phyloP scores from a whole-genome alignment of 2,329 filamentous ascomycete species.

The Blastomyces gilchristii region DNA sequence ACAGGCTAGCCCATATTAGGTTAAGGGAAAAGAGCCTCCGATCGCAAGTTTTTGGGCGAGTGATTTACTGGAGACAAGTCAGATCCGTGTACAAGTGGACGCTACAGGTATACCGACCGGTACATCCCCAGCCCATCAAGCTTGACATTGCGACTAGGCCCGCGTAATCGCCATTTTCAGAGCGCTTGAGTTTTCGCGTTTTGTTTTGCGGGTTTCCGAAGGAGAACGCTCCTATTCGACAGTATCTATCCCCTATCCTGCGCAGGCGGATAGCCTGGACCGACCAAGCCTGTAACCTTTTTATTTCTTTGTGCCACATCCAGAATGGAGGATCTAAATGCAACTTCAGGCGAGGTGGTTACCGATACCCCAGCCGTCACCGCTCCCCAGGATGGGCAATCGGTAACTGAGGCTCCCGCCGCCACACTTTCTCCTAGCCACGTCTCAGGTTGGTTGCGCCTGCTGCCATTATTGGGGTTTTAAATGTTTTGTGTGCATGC shows the following conservation, averaged over 20 bases:
- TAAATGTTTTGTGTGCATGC: slow-evolving; percentile 14
- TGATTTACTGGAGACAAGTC: not conserved
- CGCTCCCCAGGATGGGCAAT: slow-evolving; percentile 23
- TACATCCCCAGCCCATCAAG: not conserved
- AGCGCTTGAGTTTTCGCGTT: not conserved
- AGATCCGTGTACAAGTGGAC: not conserved
- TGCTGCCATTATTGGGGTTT: slow-evolving; percentile 9
- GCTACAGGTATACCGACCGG: not conserved
- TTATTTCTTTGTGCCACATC: slow-evolving; percentile 20
- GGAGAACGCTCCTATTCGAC: slow-evolving; percentile 5
- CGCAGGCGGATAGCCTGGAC: slow-evolving; percentile 10
- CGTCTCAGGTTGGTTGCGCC: slow-evolving; percentile 25
- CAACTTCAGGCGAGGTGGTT: slow-evolving; percentile 20
- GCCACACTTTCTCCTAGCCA: slow-evolving; percentile 19
- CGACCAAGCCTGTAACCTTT: slow-evolving; percentile 10
- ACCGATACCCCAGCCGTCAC: slow-evolving; percentile 22
- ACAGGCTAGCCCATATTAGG: slow-evolving; percentile 12
- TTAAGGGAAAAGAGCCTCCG: slow-evolving; percentile 11
- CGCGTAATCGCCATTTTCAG: not conserved
- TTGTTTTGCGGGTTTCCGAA: not conserved
- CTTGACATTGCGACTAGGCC: not conserved
- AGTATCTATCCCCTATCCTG: slow-evolving; percentile 5
- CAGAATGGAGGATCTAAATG: slow-evolving; percentile 30
- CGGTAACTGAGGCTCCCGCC: slow-evolving; percentile 13
- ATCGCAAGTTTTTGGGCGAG: slow-evolving; percentile 17